These are phyloP conservation scores for Suillus lakei DNA, from an alignment of 768 basidiomycete genomes.

Conservation along the genomic window DNA sequence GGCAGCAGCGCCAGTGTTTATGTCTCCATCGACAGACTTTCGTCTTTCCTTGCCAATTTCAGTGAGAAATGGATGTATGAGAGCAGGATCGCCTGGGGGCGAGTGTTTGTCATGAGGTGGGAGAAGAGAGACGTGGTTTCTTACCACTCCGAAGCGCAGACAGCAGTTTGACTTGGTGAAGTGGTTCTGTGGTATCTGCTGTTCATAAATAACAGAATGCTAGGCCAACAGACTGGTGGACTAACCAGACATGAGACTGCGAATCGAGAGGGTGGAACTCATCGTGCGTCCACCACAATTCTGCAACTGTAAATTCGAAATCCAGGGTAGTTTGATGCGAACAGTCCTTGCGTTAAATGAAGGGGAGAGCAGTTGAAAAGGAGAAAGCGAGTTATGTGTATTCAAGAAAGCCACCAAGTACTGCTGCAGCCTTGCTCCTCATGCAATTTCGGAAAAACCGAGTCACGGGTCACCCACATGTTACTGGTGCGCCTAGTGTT, in stretches of 20 bases:
- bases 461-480: neutral
- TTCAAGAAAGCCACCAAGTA: neutral
- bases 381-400: neutral
- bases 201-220: constrained; percentile 12
- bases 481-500: too few relatives aligned
- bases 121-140: constrained; percentile 20
- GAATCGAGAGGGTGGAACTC: constrained; percentile 17
- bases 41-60: constrained; percentile 74
- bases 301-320: neutral
- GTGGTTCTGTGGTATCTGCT: constrained; percentile 41
- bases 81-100: constrained; percentile 68
- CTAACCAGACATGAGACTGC: constrained; percentile 18
- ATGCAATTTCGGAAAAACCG: neutral
- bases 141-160: constrained; percentile 65
- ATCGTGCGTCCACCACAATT: neutral
- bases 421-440: neutral
- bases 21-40: constrained; percentile 47
- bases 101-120: constrained; percentile 1
- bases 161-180: constrained; percentile 69
- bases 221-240: neutral
- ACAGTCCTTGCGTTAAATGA: neutral
- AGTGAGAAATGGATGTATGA: constrained; percentile 81
- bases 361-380: neutral
- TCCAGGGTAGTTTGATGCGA: neutral
- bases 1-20: constrained; percentile 75